Percentiles rank a stretch among this genome's conserved stretches.
Evolutionary conservation across 1,284 basidiomycete species (phyloP).

Genomic region (Marasmius oreades): DNA sequence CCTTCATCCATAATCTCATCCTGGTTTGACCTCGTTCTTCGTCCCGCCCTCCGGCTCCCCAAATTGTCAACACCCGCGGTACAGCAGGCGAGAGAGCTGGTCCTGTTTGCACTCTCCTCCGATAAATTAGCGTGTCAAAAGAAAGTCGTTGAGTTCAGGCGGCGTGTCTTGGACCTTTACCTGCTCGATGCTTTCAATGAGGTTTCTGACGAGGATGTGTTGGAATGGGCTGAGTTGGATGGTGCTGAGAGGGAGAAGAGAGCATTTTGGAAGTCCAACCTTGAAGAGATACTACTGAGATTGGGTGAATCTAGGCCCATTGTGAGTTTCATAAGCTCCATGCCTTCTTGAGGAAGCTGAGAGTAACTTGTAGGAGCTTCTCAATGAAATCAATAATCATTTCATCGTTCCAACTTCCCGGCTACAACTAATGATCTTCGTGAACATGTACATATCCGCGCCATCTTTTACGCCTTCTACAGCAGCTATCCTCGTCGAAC

Average conservation of each 20-base stretch:
- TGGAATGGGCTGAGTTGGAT: conserved; percentile 69
- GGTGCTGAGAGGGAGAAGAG: conserved; percentile 55
- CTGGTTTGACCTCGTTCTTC: conserved; percentile 77
- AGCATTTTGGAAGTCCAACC: conserved; percentile 68
- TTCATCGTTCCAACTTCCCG: conserved; percentile 57
- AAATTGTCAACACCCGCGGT: conserved; percentile 55
- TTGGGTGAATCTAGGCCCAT: conserved; percentile 59
- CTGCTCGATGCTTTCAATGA: conserved; percentile 73
- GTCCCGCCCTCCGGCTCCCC: conserved; percentile 71
- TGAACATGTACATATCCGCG: conserved; percentile 59
- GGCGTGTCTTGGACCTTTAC: conserved; percentile 68
- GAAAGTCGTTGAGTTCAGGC: conserved; percentile 59
- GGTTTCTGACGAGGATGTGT: conserved; percentile 62
- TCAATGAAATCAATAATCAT: conserved; percentile 58
- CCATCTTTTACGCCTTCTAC: conserved; percentile 42
- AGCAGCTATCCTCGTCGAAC: conserved; percentile 51
- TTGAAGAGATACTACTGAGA: conserved; percentile 67
- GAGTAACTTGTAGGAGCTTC: conserved; percentile 51
- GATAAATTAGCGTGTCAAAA: conserved; percentile 38
- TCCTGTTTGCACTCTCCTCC: conserved; percentile 55
- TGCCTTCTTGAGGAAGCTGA: conserved; percentile 10
- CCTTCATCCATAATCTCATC: conserved; percentile 62
- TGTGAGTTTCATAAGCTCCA: conserved; percentile 37
- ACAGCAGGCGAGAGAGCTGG: conserved; percentile 67
- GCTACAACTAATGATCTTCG: conserved; percentile 63